Base-by-base conservation (phyloP, 1,139 yeast genomes). In the Taphrina flavorubra region DNA sequence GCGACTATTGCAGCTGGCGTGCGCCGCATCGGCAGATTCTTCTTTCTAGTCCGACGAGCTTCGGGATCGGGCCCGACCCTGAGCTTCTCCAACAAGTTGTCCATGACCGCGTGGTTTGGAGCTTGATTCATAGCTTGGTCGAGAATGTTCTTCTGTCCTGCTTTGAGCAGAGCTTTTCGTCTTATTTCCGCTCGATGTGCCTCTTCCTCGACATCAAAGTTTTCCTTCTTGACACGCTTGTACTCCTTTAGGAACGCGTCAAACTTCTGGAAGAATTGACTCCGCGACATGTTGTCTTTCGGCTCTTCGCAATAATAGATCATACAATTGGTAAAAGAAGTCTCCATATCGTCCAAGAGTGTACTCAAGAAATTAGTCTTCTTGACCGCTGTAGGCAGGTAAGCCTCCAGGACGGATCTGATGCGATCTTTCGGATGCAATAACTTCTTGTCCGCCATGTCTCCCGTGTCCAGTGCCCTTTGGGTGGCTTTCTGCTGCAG, bases 391-490 rank as follows among this genome's bases (percentile, higher is more conserved):
- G 81, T 82, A 2, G 81, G 82, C 25, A 84, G 74, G 68, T 81
- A 84, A 46, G 85, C 84, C 65, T 88, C 78, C 6, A 90, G 85
- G 18, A 81, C 81, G 0, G 78, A 76, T 62, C 90, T 75, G 2
- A 92, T 83, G 68, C 81, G 79, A 77, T 94, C 99, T 51, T 86
- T 84, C 0, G 97, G 97, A 76, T 94, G 97, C 70, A 92, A 80
- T 61, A 79, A 79, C 1, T 81, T 76, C 1, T 85, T 81, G 71
- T 90, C 90, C 72, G 96, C 88, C 72, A 94, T 81, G 71, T 86
- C 87, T 0, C 99, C 99, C 71, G 83, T 82, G 47, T 84, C 82
- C 10, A 89, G 76, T 0, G 94, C 86, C 31, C 80, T 80, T 44
- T 81, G 80, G 13, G 63, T 53, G 20, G 61, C 61, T 13, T 39